phyloP scores from a whole-genome alignment of 306 rosid species.

The Malus fusca region DNA sequence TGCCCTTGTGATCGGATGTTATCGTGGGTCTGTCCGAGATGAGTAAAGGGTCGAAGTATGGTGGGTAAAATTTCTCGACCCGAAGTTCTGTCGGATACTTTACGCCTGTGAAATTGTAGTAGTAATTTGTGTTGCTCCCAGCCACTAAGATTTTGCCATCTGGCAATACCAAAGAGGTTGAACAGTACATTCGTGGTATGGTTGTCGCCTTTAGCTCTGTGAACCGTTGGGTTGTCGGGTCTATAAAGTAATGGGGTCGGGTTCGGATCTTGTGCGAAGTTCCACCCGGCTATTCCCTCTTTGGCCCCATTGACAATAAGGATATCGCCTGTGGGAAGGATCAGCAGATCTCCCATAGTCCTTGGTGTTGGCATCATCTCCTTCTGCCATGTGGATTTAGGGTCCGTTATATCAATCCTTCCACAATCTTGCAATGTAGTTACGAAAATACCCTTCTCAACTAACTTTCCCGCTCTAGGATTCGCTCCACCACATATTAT shows the following conservation, averaged over 20 bases:
- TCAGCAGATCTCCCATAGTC: constrained; percentile 48
- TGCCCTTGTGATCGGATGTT: neutral
- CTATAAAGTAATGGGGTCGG: constrained; percentile 33
- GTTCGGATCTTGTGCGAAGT: constrained; percentile 31
- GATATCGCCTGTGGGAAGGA: constrained; percentile 53
- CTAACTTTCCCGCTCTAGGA: constrained; percentile 12
- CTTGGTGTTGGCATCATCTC: constrained; percentile 51
- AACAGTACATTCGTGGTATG: constrained; percentile 52
- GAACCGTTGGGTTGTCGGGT: constrained; percentile 23
- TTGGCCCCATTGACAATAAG: constrained; percentile 45
- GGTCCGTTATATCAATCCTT: constrained; percentile 42
- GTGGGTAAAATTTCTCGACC: constrained; percentile 1
- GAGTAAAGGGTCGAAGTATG: neutral
- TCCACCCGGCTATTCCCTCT: constrained; percentile 51
- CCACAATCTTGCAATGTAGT: constrained; percentile 40
- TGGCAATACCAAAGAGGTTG: constrained; percentile 27
- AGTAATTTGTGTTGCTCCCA: constrained; percentile 38
- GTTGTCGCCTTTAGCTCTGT: constrained; percentile 16
- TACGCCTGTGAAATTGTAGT: constrained; percentile 23
- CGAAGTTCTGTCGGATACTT: constrained; percentile 5
- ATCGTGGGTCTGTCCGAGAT: neutral
- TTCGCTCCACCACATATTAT: constrained; percentile 65
- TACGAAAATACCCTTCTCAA: neutral
- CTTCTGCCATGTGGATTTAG: constrained; percentile 37
- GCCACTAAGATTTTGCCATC: constrained; percentile 36